Evolutionary conservation across 2,329 filamentous ascomycete species (phyloP).

Genomic region (Apiospora aurea): DNA sequence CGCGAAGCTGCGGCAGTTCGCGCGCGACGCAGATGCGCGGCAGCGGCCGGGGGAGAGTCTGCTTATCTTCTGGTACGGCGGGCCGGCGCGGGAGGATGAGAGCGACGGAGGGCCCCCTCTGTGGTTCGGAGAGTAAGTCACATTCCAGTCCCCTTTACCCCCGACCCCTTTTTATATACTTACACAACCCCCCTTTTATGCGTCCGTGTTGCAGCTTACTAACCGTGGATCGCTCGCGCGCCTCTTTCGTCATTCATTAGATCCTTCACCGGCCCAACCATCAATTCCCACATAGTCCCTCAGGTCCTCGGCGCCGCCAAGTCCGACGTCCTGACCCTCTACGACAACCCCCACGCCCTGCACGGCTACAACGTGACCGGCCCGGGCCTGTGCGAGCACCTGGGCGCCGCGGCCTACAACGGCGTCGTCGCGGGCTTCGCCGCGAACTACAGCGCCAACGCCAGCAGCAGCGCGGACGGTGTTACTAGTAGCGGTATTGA

Average conservation of each 20-base stretch:
- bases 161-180: not conserved
- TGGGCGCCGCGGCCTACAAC: conserved; percentile 19
- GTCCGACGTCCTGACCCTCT: conserved; percentile 26
- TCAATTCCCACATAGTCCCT: conserved; percentile 25
- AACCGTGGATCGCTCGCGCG: not conserved
- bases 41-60: not conserved
- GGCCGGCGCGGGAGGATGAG: not conserved
- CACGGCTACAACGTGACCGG: not conserved
- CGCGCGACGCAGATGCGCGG: not conserved
- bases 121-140: conserved; percentile 25
- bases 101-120: not conserved
- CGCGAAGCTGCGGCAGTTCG: conserved; percentile 15
- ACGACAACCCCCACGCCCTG: conserved; percentile 22
- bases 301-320: conserved; percentile 16
- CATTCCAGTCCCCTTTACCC: not conserved
- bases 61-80: conserved; percentile 28
- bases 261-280: not conserved
- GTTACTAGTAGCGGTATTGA: too few relatives aligned
- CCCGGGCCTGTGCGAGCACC: conserved; percentile 20
- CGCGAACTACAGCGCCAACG: not conserved
- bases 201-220: not conserved
- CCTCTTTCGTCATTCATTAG: not conserved
- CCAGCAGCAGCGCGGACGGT: not conserved
- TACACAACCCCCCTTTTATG: not conserved
- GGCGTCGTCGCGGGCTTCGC: conserved; percentile 6